These are phyloP conservation scores for Fusarium begoniae DNA, from an alignment of 2,329 filamentous ascomycete species.

Conservation along the genomic window DNA sequence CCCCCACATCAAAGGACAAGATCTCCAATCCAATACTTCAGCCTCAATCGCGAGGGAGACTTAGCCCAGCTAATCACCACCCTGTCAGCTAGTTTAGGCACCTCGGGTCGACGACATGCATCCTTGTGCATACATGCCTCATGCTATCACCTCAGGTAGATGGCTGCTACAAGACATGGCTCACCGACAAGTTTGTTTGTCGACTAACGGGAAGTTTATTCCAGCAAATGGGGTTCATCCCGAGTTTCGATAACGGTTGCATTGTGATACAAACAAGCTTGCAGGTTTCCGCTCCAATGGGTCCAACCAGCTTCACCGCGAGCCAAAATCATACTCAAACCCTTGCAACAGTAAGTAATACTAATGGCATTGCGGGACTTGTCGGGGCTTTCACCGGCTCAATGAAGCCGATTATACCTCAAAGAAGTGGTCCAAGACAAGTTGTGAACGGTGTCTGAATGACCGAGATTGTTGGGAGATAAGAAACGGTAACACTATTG, in stretches of 20 bases:
- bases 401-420: neutral
- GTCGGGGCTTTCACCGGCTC: neutral
- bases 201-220: slow-evolving; percentile 13
- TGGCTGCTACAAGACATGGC: slow-evolving; percentile 3
- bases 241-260: slow-evolving; percentile 31
- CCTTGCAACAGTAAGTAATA: slow-evolving; percentile 13
- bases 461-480: neutral
- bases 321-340: slow-evolving; percentile 15
- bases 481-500: neutral
- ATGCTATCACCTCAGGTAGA: slow-evolving; percentile 5
- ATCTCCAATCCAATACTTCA: slow-evolving; percentile 36
- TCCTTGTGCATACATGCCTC: slow-evolving; percentile 14
- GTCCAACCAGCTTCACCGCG: slow-evolving; percentile 15
- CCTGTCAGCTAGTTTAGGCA: slow-evolving; percentile 6
- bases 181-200: slow-evolving; percentile 25
- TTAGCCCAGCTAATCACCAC: slow-evolving; percentile 5
- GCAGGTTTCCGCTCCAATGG: slow-evolving; percentile 29
- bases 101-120: slow-evolving; percentile 2
- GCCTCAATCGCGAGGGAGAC: slow-evolving; percentile 28
- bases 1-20: slow-evolving; percentile 34
- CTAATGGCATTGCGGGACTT: slow-evolving; percentile 12
- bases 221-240: slow-evolving; percentile 40
- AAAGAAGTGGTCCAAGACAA: neutral
- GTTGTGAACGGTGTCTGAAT: neutral
- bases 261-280: slow-evolving; percentile 34